Evolutionary conservation across 331 rosid species (phyloP).

Genomic region (Ulmus americana): DNA sequence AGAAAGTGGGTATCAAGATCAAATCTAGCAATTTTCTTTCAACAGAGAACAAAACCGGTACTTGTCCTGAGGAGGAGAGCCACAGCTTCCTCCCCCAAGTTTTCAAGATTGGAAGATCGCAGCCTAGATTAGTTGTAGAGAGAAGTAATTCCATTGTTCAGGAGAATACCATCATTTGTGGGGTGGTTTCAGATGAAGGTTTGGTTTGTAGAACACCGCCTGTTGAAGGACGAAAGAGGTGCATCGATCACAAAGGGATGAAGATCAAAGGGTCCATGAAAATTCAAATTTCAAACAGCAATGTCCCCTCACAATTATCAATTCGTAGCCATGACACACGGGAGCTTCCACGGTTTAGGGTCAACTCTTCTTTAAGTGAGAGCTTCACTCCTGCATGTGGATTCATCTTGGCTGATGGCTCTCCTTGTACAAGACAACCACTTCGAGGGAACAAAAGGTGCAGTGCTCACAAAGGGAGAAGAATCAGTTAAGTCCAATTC

Average conservation of each 20-base stretch:
- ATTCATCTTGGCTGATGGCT: constrained; percentile 50
- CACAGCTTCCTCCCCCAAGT: constrained; percentile 41
- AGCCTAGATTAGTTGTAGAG: constrained; percentile 44
- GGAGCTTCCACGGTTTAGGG: constrained; percentile 17
- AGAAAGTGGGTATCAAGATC: constrained; percentile 61
- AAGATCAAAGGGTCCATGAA: constrained; percentile 27
- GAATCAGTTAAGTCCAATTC: constrained; percentile 24
- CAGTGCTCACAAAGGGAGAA: constrained; percentile 59
- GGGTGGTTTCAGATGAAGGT: constrained; percentile 43
- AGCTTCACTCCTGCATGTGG: constrained; percentile 43
- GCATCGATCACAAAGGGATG: constrained; percentile 75
- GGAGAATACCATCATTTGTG: constrained; percentile 45
- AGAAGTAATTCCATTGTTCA: constrained; percentile 9
- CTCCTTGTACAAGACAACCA: constrained; percentile 50
- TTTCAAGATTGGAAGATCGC: constrained; percentile 53
- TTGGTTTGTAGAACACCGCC: constrained; percentile 53
- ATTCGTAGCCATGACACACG: constrained; percentile 9
- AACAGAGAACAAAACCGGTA: constrained; percentile 24
- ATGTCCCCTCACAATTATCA: constrained; percentile 4
- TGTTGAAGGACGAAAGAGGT: constrained; percentile 60
- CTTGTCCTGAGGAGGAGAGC: constrained; percentile 32
- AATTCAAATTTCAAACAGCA: constrained; percentile 20
- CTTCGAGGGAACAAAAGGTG: constrained; percentile 67
- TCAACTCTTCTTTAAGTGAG: constrained; percentile 20
- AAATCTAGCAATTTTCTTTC: constrained; percentile 35